phyloP scores from a whole-genome alignment of 169 alveolate genomes.

The Plasmodium blacklocki region DNA sequence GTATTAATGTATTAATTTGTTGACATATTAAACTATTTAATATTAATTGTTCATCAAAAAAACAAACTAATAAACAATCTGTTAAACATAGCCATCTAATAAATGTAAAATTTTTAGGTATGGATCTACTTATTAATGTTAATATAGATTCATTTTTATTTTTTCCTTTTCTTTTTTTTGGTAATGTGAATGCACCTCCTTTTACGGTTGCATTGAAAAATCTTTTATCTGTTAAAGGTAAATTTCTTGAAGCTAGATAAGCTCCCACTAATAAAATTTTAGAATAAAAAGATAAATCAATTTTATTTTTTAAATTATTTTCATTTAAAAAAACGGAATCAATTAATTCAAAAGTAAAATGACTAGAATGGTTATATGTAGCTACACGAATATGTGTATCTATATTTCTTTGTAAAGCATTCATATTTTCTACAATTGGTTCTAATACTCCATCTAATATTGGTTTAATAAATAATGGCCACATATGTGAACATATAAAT shows the following conservation, averaged over 20 bases:
- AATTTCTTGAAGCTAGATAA: slow-evolving; percentile 69
- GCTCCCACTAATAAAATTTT: slow-evolving; percentile 72
- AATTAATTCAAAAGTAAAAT: slow-evolving; percentile 70
- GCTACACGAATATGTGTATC: slow-evolving; percentile 76
- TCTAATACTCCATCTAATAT: slow-evolving; percentile 69
- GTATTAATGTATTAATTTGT: slow-evolving; percentile 68
- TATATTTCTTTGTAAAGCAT: slow-evolving; percentile 74
- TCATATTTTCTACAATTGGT: slow-evolving; percentile 78
- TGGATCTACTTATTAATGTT: slow-evolving; percentile 71
- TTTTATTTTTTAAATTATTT: slow-evolving; percentile 73
- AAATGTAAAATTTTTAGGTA: slow-evolving; percentile 76
- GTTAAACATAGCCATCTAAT: slow-evolving; percentile 77
- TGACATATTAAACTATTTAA: slow-evolving; percentile 73
- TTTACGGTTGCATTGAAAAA: slow-evolving; percentile 76
- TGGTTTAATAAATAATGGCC: slow-evolving; percentile 74
- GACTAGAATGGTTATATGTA: slow-evolving; percentile 76
- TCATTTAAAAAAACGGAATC: slow-evolving; percentile 75
- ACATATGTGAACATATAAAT: slow-evolving; percentile 72
- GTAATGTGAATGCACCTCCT: slow-evolving; percentile 75
- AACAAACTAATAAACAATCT: slow-evolving; percentile 73
- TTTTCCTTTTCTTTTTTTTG: slow-evolving; percentile 63
- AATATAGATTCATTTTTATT: slow-evolving; percentile 71
- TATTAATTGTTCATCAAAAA: slow-evolving; percentile 61
- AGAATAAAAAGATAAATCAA: slow-evolving; percentile 73
- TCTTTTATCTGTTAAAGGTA: slow-evolving; percentile 68